Base-by-base conservation (phyloP, 192 early-diverging fungal genomes). In the Geranomyces michiganensis region DNA sequence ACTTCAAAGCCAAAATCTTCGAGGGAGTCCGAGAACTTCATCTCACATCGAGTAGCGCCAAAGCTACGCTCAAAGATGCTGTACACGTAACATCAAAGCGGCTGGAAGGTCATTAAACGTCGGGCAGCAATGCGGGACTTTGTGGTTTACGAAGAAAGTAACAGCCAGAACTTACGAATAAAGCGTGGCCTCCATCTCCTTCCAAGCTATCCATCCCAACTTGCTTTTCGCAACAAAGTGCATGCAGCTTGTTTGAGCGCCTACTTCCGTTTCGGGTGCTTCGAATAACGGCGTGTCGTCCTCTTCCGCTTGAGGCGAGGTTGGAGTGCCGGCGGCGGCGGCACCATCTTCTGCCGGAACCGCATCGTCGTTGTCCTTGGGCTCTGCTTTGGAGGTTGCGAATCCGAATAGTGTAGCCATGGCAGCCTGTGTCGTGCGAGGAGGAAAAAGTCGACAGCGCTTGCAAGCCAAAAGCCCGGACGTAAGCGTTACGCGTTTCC, bases 191-290 rank as follows among this genome's bases (percentile, higher is more conserved):
- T 85, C 83, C 26, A 58, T 47, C 36, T 85, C 81, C 68, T 81
- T 81, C 84, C 84, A 85, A 0, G 69, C 71, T 29, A 85, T 81
- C 84, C 84, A 85, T 1, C 84, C 84, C 62, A 85, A 67, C 55
- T 82, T 82, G 12, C 76, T 73, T 13, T 60, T 44, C 14, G 79
- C 78, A 29, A 55, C 45, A 55, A 82, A 76, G 53, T 85, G 81
- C 61, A 85, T 72, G 26, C 69, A 73, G 41, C 80, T 75, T 12
- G 77, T 82, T 13, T 82, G 67, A 17, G 68, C 65, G n/a, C 78
- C 81, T 10, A 71, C 71, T 31, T 62, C 30, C 8, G 75, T 59
- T 59, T 68, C 78, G 13, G 44, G 44, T 6, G 60, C 31, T 51
- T 59, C 73, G n/a, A 44, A 56, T n/a, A 78, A 30, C 26, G 72